Conservation (phyloP, 2,329 filamentous ascomycete genomes). For the Cladosporium sp. region DNA sequence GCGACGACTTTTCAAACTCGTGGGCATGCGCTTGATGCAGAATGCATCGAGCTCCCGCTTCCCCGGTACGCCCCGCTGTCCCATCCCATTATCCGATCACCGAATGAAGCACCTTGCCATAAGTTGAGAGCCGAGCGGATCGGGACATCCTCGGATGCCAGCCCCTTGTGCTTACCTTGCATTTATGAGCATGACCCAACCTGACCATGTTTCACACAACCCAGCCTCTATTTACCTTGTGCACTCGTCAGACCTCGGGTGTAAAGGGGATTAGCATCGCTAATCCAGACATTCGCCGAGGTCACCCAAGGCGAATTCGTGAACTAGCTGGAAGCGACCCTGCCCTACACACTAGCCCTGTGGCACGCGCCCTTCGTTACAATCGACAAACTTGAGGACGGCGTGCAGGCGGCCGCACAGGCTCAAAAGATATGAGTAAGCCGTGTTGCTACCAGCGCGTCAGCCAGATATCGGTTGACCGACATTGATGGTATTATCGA, state of each 20-base stretch:
- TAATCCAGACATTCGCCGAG: conserved; percentile 3
- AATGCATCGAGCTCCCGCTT: no score
- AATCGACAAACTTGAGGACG: neutral
- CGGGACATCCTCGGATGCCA: no score
- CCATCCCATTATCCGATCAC: no score
- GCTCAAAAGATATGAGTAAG: neutral
- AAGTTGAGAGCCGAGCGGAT: no score
- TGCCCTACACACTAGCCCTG: conserved; percentile 7
- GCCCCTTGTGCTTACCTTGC: no score
- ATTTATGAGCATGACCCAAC: no score
- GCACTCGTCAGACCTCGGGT: conserved; percentile 6
- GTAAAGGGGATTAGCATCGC: neutral
- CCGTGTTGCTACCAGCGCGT: conserved; percentile 8
- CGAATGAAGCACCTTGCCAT: no score
- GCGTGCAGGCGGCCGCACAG: neutral
- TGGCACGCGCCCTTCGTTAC: neutral
- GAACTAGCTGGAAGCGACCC: conserved; percentile 6
- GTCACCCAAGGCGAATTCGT: neutral
- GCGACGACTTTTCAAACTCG: no score
- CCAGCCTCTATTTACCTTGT: no score
- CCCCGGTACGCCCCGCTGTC: no score
- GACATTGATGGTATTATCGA: conserved; percentile 7
- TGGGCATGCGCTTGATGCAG: no score
- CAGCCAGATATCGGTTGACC: conserved; percentile 8
- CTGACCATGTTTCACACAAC: no score